phyloP scores from a whole-genome alignment of 768 basidiomycete genomes.

The Kwoniella botswanensis region DNA sequence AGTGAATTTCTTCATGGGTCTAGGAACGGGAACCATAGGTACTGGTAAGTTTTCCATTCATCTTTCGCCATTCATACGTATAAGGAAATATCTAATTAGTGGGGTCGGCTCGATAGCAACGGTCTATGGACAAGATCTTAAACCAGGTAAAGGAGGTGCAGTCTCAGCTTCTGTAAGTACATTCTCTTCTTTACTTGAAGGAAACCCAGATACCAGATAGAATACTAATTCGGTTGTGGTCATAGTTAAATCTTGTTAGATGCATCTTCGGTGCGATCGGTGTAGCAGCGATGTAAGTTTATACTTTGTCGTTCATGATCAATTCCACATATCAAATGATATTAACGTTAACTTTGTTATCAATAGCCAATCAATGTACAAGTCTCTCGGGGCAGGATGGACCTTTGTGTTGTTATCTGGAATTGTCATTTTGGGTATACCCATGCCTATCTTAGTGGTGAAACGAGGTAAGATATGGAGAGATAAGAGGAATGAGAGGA shows the following conservation, averaged over 20 bases:
- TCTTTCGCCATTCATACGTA: not conserved
- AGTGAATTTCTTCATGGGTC: conserved; percentile 54
- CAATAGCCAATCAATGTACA: conserved; percentile 41
- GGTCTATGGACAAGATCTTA: conserved; percentile 56
- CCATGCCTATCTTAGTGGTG: conserved; percentile 43
- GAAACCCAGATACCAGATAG: too few species aligned
- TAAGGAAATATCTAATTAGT: not conserved
- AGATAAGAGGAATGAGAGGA: conserved; percentile 17
- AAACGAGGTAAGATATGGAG: conserved; percentile 43
- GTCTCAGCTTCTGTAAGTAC: conserved; percentile 55
- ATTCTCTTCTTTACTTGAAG: not conserved
- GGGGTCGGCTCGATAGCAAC: conserved; percentile 26
- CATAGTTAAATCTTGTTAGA: conserved; percentile 54
- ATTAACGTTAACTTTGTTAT: not conserved
- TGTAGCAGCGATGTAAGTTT: conserved; percentile 42
- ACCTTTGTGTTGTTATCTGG: conserved; percentile 52
- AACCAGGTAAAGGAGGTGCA: conserved; percentile 54
- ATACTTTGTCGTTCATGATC: not conserved
- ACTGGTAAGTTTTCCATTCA: conserved; percentile 23
- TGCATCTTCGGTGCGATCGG: conserved; percentile 55
- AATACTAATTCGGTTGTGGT: too few species aligned
- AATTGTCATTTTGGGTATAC: conserved; percentile 35
- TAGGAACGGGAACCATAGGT: conserved; percentile 42
- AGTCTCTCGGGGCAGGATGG: conserved; percentile 49
- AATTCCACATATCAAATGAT: not conserved